A percentile compares a stretch with the other conserved stretches of the same genome.
phyloP scores from a whole-genome alignment of 1,139 yeast genomes.

The Kurtzmaniella natalensis region DNA sequence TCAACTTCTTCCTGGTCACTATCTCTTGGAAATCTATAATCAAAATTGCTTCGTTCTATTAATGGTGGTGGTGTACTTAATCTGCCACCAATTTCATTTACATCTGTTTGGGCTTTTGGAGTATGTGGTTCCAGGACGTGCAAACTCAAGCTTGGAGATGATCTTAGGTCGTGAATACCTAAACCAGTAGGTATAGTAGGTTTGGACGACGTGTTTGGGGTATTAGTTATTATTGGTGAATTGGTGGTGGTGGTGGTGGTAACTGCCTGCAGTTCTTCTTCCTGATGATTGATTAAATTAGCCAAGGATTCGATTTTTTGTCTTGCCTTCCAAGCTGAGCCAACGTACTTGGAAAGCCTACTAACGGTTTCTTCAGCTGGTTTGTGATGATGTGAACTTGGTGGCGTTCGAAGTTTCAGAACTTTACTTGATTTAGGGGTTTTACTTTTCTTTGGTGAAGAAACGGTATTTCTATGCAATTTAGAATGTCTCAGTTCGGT shows the following conservation, averaged over 20 bases:
- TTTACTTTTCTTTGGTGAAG: background rate
- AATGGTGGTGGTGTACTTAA: slow-evolving; percentile 3
- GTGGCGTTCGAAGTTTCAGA: slow-evolving; percentile 1
- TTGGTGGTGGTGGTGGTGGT: background rate
- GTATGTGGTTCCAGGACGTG: slow-evolving; percentile 7
- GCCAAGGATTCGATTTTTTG: slow-evolving; percentile 1
- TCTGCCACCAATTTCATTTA: background rate
- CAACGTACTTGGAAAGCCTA: background rate
- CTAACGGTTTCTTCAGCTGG: background rate
- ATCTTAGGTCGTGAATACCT: slow-evolving; percentile 4
- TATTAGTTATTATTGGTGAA: background rate
- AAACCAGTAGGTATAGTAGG: slow-evolving; percentile 4
- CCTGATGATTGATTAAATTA: background rate
- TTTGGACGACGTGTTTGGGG: background rate
- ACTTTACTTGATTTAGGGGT: background rate
- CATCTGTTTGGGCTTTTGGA: slow-evolving; percentile 1
- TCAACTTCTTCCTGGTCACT: slow-evolving; percentile 6
- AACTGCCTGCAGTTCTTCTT: slow-evolving; percentile 3
- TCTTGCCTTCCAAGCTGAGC: background rate
- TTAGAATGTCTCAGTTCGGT: slow-evolving; percentile 3
- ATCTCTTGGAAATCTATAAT: slow-evolving; percentile 3
- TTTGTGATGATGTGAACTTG: slow-evolving; percentile 2
- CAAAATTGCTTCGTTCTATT: background rate
- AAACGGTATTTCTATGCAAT: background rate
- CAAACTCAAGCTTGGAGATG: slow-evolving; percentile 1